Conservation (phyloP, 2,329 filamentous ascomycete species). For the Hortaea werneckii region DNA sequence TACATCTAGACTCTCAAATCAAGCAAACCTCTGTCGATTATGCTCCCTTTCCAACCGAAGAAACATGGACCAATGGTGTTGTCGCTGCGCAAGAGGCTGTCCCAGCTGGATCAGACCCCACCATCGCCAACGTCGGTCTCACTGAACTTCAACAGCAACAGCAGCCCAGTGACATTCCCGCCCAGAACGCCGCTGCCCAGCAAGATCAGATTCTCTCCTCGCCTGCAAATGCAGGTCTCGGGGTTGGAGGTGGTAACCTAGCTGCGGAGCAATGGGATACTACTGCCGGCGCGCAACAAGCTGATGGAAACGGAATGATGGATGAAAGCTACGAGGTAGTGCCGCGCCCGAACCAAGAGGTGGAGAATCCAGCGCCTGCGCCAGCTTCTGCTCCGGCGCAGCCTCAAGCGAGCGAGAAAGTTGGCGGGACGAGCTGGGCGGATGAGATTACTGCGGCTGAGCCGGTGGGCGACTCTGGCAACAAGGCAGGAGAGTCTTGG, state of each 20-base stretch:
- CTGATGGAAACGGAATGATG: constrained; percentile 34
- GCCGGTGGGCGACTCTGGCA: constrained; percentile 14
- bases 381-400: constrained; percentile 41
- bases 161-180: constrained; percentile 23
- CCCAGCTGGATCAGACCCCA: constrained; percentile 49
- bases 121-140: constrained; percentile 54
- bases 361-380: constrained; percentile 50
- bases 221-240: constrained; percentile 30
- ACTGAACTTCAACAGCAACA: constrained; percentile 52
- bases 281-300: constrained; percentile 36
- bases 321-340: constrained; percentile 67
- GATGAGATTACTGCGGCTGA: constrained; percentile 49
- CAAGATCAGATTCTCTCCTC: constrained; percentile 14
- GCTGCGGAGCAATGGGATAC: constrained; percentile 61
- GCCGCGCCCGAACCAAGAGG: constrained; percentile 62
- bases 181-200: constrained; percentile 14
- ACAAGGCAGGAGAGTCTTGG: constrained; percentile 23
- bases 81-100: constrained; percentile 28
- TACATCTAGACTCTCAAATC: constrained; percentile 26
- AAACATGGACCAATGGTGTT: constrained; percentile 40
- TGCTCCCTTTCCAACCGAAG: constrained; percentile 45
- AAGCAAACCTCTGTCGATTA: constrained; percentile 34
- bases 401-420: constrained; percentile 33
- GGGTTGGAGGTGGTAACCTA: constrained; percentile 34
- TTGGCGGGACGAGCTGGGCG: constrained; percentile 58